phyloP scores from a whole-genome alignment of 495 filamentous ascomycete genomes.

The Neurospora sp. region DNA sequence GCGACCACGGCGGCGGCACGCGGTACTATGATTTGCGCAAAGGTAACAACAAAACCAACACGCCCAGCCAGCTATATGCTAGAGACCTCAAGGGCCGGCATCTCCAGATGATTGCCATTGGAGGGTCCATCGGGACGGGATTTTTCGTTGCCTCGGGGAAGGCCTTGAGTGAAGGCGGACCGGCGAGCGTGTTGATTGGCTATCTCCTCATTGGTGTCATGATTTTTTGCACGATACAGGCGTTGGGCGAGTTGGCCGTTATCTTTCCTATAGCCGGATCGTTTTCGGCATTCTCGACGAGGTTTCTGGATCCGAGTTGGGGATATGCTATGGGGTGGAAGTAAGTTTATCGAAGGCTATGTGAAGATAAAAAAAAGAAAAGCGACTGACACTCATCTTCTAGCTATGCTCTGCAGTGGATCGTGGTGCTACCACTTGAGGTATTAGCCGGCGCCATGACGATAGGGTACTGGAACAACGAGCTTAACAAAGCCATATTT shows the following conservation, averaged over 20 bases:
- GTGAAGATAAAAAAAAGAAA: neutral
- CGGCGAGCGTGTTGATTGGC: constrained; percentile 73
- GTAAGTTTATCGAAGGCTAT: constrained; percentile 27
- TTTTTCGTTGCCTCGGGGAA: constrained; percentile 82
- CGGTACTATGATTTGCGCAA: constrained; percentile 20
- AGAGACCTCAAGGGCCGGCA: constrained; percentile 74
- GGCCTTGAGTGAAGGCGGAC: constrained; percentile 70
- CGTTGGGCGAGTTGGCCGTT: constrained; percentile 88
- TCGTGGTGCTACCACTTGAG: constrained; percentile 80
- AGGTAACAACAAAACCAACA: constrained; percentile 8
- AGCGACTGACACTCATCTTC: neutral
- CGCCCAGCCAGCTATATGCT: constrained; percentile 40
- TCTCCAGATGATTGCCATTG: constrained; percentile 95
- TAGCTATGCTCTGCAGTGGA: constrained; percentile 90
- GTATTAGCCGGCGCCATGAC: constrained; percentile 86
- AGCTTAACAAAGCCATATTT: constrained; percentile 64
- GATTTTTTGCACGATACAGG: constrained; percentile 87
- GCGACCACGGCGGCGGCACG: constrained; percentile 5
- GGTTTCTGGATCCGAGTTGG: constrained; percentile 91
- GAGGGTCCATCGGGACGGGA: constrained; percentile 90
- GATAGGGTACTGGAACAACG: constrained; percentile 70
- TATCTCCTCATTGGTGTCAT: constrained; percentile 77
- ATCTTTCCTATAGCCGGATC: constrained; percentile 86
- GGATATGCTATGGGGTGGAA: constrained; percentile 99
- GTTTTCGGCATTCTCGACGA: constrained; percentile 83